phyloP scores from a whole-genome alignment of 2,329 filamentous ascomycete genomes.

The Cucurbitaria berberidis region DNA sequence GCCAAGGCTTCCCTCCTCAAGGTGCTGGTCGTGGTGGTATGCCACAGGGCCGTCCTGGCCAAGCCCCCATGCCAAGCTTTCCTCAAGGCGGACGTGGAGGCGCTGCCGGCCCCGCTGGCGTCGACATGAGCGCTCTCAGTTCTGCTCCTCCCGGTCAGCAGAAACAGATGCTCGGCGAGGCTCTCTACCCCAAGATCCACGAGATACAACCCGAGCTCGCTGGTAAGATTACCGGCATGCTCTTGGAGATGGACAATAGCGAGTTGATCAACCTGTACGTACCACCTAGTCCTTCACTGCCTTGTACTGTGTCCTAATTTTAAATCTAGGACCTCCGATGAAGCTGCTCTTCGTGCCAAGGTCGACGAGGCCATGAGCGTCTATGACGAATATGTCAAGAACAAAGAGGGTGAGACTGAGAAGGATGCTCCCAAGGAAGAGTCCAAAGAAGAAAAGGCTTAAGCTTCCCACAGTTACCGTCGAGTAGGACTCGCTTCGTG shows the following conservation, averaged over 20 bases:
- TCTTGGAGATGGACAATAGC: conserved; percentile 97
- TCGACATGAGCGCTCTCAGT: conserved; percentile 60
- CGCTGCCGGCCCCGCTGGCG: conserved; percentile 39
- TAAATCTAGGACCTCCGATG: conserved; percentile 81
- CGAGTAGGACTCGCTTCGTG: conserved; percentile 39
- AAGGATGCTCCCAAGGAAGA: conserved; percentile 51
- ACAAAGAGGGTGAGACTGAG: conserved; percentile 60
- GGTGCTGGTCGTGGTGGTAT: conserved; percentile 43
- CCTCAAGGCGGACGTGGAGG: conserved; percentile 39
- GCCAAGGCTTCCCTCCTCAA: conserved; percentile 48
- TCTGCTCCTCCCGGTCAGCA: conserved; percentile 72
- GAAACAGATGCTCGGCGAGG: conserved; percentile 98
- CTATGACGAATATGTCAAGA: conserved; percentile 98
- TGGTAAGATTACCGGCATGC: conserved; percentile 99
- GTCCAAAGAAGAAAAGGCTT: conserved; percentile 56
- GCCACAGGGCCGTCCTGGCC: conserved; percentile 40
- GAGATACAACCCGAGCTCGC: conserved; percentile 92
- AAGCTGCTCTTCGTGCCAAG: conserved; percentile 87
- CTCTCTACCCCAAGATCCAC: conserved; percentile 98
- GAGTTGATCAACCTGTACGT: conserved; percentile 96
- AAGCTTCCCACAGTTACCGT: conserved; percentile 39
- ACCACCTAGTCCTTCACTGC: conserved; percentile 1
- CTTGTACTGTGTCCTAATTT: conserved; percentile 35
- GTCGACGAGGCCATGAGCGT: conserved; percentile 96
- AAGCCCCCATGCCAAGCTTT: conserved; percentile 40